phyloP scores from a whole-genome alignment of 2,329 filamentous ascomycete genomes.

The Apiospora sp. region DNA sequence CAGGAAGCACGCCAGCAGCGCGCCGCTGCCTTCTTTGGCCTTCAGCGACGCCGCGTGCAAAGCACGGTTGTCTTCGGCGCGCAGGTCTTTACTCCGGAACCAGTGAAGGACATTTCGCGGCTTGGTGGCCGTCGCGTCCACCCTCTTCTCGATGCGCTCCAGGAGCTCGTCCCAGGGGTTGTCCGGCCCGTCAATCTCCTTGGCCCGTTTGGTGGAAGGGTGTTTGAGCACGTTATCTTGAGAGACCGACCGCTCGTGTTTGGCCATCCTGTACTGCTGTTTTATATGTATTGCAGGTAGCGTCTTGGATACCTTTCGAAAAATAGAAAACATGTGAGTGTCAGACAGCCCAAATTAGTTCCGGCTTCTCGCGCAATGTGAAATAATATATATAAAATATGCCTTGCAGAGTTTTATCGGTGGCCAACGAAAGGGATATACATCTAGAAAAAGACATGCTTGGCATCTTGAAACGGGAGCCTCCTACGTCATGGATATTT shows the following conservation, averaged over 20 bases:
- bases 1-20: conserved; percentile 35
- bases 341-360: neutral
- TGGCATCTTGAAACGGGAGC: neutral
- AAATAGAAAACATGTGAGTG: neutral
- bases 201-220: conserved; percentile 38
- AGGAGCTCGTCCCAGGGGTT: conserved; percentile 32
- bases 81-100: conserved; percentile 38
- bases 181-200: conserved; percentile 35
- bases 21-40: conserved; percentile 28
- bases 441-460: too few species aligned
- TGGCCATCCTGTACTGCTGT: conserved; percentile 6
- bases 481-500: conserved; percentile 1
- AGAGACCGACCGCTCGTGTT: conserved; percentile 33
- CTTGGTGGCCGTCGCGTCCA: neutral
- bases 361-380: neutral
- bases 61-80: conserved; percentile 36
- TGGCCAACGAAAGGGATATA: neutral
- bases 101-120: conserved; percentile 33
- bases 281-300: neutral
- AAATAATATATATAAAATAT: neutral
- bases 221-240: conserved; percentile 36
- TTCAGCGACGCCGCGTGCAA: conserved; percentile 34
- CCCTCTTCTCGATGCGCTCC: conserved; percentile 27
- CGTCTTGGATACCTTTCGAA: neutral
- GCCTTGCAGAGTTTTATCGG: neutral